A percentile compares a stretch with the other conserved stretches of the same genome.
Evolutionary conservation across 148 eudicot species (phyloP).

Genomic region (Gaultheria prostrata): DNA sequence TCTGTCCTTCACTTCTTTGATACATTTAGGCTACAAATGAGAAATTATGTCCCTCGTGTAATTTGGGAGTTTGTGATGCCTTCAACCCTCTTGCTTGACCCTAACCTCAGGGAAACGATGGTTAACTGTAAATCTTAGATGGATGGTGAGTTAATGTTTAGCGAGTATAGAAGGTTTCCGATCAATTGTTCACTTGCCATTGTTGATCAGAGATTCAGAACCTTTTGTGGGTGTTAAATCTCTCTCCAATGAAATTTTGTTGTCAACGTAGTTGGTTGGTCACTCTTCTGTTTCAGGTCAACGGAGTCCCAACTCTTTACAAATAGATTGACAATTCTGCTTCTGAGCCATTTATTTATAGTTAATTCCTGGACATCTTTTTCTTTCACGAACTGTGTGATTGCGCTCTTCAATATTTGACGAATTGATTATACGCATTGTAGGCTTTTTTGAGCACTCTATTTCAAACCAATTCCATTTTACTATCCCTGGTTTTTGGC

Average conservation of each 20-base stretch:
- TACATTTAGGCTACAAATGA: not conserved
- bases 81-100: not conserved
- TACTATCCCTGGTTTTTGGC: not conserved
- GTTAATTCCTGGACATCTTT: not conserved
- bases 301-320: not conserved
- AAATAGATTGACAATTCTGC: not conserved
- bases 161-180: not conserved
- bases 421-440: not conserved
- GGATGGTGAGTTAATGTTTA: not conserved
- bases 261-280: not conserved
- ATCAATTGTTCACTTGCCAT: not conserved
- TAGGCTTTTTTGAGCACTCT: not conserved
- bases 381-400: not conserved
- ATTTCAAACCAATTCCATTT: not conserved
- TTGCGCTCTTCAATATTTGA: not conserved
- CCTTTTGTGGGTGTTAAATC: not conserved
- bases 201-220: conserved; percentile 8
- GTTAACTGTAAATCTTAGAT: not conserved
- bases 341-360: not conserved
- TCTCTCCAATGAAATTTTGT: not conserved
- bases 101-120: not conserved
- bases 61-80: not conserved
- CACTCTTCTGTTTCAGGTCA: not conserved
- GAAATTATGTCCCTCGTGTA: not conserved
- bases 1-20: not conserved